These are phyloP conservation scores for Chytriomyces sp. DNA, from an alignment of 192 early-diverging fungal genomes.

Conservation along the genomic window DNA sequence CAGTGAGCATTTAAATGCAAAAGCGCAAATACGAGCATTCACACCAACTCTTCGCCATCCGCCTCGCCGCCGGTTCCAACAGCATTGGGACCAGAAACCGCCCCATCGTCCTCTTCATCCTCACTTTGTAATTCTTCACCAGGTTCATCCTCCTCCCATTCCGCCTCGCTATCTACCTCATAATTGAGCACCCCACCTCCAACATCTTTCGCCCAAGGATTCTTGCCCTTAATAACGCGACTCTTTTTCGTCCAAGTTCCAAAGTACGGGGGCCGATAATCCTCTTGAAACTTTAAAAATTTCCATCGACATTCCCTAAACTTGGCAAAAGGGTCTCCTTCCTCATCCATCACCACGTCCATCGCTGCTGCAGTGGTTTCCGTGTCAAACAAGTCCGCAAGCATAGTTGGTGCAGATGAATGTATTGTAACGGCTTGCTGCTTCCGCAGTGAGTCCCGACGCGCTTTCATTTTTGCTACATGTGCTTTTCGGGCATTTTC, in stretches of 20 bases:
- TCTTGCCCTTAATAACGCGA: conserved; percentile 57
- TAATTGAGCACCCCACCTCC: conserved; percentile 67
- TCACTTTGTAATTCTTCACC: conserved; percentile 85
- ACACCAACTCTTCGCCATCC: conserved; percentile 63
- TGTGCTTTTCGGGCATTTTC: background rate
- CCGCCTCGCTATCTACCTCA: conserved; percentile 85
- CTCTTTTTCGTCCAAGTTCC: conserved; percentile 79
- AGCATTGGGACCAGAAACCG: conserved; percentile 11
- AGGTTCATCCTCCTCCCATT: conserved; percentile 85
- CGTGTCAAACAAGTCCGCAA: background rate
- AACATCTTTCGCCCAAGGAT: conserved; percentile 69
- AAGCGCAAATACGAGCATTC: conserved; percentile 41
- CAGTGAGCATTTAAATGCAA: too few relatives aligned
- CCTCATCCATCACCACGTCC: background rate
- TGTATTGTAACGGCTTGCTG: background rate
- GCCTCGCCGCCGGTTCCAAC: conserved; percentile 44
- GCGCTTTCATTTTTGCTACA: background rate
- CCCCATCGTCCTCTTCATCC: conserved; percentile 71
- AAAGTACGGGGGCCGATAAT: conserved; percentile 79
- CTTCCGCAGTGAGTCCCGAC: background rate
- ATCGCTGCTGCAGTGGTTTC: background rate
- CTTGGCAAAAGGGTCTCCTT: conserved; percentile 2
- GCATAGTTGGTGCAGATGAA: too few relatives aligned
- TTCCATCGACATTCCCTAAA: conserved; percentile 52
- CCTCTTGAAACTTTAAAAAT: conserved; percentile 71